Evolutionary conservation across 1,284 basidiomycete species (phyloP), one percentile per base, ranked within the genome.

Genomic region (Cronartium quercuum): DNA sequence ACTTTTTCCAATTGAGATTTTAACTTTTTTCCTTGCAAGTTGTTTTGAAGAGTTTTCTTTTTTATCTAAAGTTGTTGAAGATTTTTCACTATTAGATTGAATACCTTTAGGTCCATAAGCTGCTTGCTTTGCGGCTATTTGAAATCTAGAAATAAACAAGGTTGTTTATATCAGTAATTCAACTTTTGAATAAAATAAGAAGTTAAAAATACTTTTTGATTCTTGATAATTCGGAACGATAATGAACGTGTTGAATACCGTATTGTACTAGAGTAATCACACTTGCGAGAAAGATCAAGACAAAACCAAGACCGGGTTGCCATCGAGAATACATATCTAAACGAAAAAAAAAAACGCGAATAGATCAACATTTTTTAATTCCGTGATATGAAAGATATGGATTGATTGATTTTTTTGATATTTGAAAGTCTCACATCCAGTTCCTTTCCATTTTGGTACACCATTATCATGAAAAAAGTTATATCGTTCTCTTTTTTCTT

Each of bases 391-490:
- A 64, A 40, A 66, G 64, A 68, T 51, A 15, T 51, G 47, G 47
- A 51, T 51, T 3, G 12, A 4, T 2, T 5, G 12, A 13, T 9
- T 13, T 12, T n/a, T n/a, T n/a, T n/a, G n/a, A n/a, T n/a, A n/a
- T n/a, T n/a, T n/a, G 15, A 63, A 57, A 5, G 29, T 47, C 34
- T 78, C 24, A 68, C 47, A 65, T 6, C 57, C 74, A 79, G 37
- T 57, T 81, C 83, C 91, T 79, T 91, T 85, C 91, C 91, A 94
- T 80, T 86, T 90, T 0, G 91, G 91, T 4, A 94, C 91, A 44
- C 91, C 91, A 77, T 92, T 92, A 82, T 92, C 91, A 84, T 90
- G 90, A 85, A 93, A 94, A 83, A 91, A 92, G 82, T 94, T 90
- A 78, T 92, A 92, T 77, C 90, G 90, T 76, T 55, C 24, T 60